These are phyloP conservation scores for Podospora anserina DNA, from an alignment of 495 filamentous ascomycete species.

Conservation along the genomic window DNA sequence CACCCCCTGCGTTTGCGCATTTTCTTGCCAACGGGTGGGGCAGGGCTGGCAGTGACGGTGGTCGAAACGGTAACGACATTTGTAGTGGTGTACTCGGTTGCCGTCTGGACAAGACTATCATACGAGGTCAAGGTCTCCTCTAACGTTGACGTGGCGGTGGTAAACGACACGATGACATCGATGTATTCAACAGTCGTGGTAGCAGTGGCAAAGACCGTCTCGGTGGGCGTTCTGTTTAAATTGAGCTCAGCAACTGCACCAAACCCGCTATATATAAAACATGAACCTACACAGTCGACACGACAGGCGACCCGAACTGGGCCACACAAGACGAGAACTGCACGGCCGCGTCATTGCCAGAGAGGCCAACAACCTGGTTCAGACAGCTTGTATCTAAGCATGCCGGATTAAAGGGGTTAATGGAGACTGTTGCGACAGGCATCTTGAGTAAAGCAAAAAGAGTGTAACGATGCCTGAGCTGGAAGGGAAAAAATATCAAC, in stretches of 20 bases:
- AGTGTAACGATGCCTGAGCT: not conserved
- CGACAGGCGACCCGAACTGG: not conserved
- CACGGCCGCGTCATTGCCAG: not conserved
- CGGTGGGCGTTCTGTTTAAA: not conserved
- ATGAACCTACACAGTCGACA: not conserved
- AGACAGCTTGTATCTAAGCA: constrained; percentile 1
- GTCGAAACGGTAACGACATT: not conserved
- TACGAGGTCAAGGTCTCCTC: constrained; percentile 1
- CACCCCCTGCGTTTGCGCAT: not conserved
- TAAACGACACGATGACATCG: constrained; percentile 2
- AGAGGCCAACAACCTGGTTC: constrained; percentile 1
- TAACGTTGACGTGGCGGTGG: not conserved
- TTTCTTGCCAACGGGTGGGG: not conserved
- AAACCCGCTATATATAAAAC: not conserved
- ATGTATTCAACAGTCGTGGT: constrained; percentile 8
- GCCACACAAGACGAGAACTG: constrained; percentile 1
- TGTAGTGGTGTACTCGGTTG: constrained; percentile 3
- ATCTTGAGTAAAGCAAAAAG: not conserved
- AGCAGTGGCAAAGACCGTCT: not conserved
- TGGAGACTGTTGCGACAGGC: not conserved
- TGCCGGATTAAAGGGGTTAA: not conserved
- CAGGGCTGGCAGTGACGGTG: not conserved
- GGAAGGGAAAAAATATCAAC: not conserved
- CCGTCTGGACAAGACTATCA: not conserved
- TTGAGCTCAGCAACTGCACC: too few relatives aligned